These are phyloP conservation scores for Clavulina sp. DNA, from an alignment of 768 basidiomycete species.

Conservation along the genomic window DNA sequence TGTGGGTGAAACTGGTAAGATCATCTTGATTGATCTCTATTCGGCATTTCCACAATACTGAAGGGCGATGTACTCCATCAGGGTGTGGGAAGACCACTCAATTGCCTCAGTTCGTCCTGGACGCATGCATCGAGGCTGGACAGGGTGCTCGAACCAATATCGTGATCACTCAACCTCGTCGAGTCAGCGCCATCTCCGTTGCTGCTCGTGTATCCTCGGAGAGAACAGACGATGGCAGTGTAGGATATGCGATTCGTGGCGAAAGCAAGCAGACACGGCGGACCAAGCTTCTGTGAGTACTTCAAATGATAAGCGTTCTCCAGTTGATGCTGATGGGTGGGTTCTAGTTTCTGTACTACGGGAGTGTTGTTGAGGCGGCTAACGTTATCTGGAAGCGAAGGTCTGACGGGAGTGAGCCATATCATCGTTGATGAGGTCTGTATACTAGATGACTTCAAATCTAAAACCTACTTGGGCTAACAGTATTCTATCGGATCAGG, in stretches of 20 bases:
- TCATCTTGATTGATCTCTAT: neutral
- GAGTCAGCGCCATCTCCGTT: slow-evolving; percentile 78
- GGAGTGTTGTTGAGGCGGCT: slow-evolving; percentile 77
- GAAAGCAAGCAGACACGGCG: slow-evolving; percentile 48
- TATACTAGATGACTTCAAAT: neutral
- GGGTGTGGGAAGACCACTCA: slow-evolving; percentile 90
- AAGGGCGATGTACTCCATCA: slow-evolving; percentile 13
- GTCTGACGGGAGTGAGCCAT: slow-evolving; percentile 54
- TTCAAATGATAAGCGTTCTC: neutral
- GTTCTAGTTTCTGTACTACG: slow-evolving; percentile 51
- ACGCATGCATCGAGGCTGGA: slow-evolving; percentile 48
- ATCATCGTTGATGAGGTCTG: slow-evolving; percentile 79
- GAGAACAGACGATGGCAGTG: slow-evolving; percentile 52
- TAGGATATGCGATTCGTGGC: slow-evolving; percentile 82
- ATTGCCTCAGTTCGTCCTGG: slow-evolving; percentile 77
- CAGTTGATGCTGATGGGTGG: neutral
- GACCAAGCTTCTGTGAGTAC: slow-evolving; percentile 47
- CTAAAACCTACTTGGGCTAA: neutral
- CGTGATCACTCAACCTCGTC: slow-evolving; percentile 75
- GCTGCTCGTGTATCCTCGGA: slow-evolving; percentile 76
- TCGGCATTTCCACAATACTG: neutral
- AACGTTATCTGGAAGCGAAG: slow-evolving; percentile 44
- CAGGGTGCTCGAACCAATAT: slow-evolving; percentile 54
- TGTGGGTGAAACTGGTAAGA: slow-evolving; percentile 72
- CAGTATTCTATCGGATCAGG: slow-evolving; percentile 35